phyloP scores from a whole-genome alignment of 2,329 filamentous ascomycete species.

The Raffaelea deltoideospora region DNA sequence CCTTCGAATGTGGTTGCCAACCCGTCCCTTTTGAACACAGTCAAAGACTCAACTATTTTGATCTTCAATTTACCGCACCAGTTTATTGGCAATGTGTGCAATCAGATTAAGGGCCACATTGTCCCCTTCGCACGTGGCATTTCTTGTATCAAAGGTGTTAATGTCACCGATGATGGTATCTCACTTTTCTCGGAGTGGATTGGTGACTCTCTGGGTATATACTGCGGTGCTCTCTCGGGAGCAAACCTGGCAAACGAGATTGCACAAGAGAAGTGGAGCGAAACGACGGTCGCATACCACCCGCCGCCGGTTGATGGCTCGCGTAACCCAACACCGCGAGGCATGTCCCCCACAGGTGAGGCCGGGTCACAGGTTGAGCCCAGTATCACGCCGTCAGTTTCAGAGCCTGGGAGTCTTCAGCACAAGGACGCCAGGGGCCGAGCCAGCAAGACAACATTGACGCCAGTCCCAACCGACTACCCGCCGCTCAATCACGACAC shows the following conservation, averaged over 20 bases:
- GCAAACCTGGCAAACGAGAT: slow-evolving; percentile 96
- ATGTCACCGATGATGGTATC: slow-evolving; percentile 75
- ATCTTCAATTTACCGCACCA: slow-evolving; percentile 96
- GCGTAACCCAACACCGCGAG: slow-evolving; percentile 48
- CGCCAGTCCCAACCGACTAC: slow-evolving; percentile 65
- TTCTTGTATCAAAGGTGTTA: slow-evolving; percentile 96
- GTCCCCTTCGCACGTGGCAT: slow-evolving; percentile 85
- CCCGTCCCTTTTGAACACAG: slow-evolving; percentile 64
- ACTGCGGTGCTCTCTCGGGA: slow-evolving; percentile 87
- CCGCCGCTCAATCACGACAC: slow-evolving; percentile 74
- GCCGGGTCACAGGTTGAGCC: no score
- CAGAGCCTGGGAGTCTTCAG: background rate
- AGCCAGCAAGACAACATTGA: slow-evolving; percentile 53
- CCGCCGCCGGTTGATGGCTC: slow-evolving; percentile 74
- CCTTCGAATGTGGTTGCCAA: slow-evolving; percentile 76
- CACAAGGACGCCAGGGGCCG: slow-evolving; percentile 57
- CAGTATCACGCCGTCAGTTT: no score
- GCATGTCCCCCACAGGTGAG: slow-evolving; percentile 32
- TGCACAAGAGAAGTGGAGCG: slow-evolving; percentile 82
- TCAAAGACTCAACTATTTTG: slow-evolving; percentile 72
- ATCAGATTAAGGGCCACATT: slow-evolving; percentile 74
- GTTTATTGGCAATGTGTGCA: slow-evolving; percentile 80
- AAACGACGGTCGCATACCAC: slow-evolving; percentile 94
- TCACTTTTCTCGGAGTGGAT: slow-evolving; percentile 92
- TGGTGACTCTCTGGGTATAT: slow-evolving; percentile 79